Evolutionary conservation across 2,329 filamentous ascomycete species (phyloP).

Genomic region (Plectosphaerella sp.): DNA sequence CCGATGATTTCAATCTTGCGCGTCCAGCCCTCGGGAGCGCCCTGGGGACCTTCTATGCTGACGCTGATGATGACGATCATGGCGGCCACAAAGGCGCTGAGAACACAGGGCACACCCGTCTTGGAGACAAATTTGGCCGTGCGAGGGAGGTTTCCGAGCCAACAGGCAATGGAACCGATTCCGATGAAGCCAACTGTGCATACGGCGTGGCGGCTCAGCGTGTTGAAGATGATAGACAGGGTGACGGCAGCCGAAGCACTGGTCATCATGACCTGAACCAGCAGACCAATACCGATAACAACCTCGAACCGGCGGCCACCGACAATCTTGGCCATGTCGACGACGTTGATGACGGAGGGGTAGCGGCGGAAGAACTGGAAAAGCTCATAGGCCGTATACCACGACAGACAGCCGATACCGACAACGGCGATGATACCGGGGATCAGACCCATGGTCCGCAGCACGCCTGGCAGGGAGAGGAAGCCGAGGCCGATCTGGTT

Average conservation of each 20-base stretch:
- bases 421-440: background rate
- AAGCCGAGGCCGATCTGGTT: background rate
- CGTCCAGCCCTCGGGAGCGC: background rate
- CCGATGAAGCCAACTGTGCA: slow-evolving; percentile 67
- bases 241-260: slow-evolving; percentile 63
- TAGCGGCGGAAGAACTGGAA: background rate
- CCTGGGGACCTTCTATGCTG: slow-evolving; percentile 17
- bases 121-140: slow-evolving; percentile 47
- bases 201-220: slow-evolving; percentile 53
- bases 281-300: slow-evolving; percentile 40
- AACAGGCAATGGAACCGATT: slow-evolving; percentile 58
- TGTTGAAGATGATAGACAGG: slow-evolving; percentile 65
- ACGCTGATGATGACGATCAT: slow-evolving; percentile 31
- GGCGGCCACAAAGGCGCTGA: slow-evolving; percentile 26
- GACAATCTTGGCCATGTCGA: background rate
- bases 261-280: slow-evolving; percentile 70
- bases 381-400: background rate
- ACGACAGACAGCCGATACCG: background rate
- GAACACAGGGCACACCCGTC: slow-evolving; percentile 24
- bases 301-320: background rate
- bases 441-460: background rate
- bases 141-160: slow-evolving; percentile 59
- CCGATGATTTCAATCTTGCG: background rate
- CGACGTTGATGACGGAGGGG: background rate
- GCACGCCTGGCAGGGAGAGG: background rate